Evolutionary conservation across 345 rosid species (phyloP).

Genomic region (Brassica cretica): DNA sequence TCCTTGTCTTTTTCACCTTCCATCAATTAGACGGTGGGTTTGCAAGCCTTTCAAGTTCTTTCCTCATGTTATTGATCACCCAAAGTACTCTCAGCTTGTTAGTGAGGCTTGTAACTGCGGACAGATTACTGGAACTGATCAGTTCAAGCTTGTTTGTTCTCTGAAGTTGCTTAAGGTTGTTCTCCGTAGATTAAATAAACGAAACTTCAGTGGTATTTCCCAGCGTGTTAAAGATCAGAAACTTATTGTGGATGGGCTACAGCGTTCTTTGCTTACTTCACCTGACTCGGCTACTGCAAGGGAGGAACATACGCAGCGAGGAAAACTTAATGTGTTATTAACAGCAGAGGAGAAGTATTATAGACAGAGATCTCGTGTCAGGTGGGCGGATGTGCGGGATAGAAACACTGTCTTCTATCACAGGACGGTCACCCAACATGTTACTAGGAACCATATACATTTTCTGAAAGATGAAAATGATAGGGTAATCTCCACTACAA

Average conservation of each 20-base stretch:
- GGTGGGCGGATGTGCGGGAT: neutral
- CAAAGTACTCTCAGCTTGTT: neutral
- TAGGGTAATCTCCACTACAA: neutral
- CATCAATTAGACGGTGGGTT: neutral
- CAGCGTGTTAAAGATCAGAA: no score
- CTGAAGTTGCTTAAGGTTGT: no score
- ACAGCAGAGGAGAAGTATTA: neutral
- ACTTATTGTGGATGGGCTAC: no score
- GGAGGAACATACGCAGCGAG: neutral
- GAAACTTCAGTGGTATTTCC: neutral
- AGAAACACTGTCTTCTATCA: no score
- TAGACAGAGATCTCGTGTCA: neutral
- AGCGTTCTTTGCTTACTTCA: no score
- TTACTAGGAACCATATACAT: neutral
- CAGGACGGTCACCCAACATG: neutral
- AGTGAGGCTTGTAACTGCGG: neutral
- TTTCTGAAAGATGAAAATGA: neutral
- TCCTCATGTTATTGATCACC: neutral
- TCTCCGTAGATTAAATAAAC: neutral
- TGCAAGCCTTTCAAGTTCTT: neutral
- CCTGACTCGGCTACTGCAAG: neutral
- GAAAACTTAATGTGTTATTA: no score
- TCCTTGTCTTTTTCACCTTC: neutral
- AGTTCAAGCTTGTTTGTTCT: neutral
- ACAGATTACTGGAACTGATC: neutral